Evolutionary conservation across 2,329 filamentous ascomycete genomes (phyloP), one percentile per base, ranked within the genome.

Genomic region (Pseudocercospora macadamiae): DNA sequence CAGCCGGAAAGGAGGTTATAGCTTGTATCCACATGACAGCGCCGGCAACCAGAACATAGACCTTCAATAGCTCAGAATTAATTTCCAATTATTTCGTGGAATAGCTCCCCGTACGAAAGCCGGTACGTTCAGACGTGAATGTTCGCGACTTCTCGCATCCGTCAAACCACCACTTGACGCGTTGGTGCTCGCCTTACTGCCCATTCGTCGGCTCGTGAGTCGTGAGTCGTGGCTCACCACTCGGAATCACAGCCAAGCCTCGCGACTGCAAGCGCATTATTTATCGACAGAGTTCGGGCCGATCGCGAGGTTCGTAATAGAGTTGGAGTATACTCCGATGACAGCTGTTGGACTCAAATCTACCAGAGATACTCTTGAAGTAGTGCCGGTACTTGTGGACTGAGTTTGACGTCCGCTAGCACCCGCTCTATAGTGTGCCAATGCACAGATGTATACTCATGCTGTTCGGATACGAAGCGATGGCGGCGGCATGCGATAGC

Each of bases 1-100:
- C 19, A 54, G 8, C 19, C 36, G 21, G 57, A 63, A 18, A 62
- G 48, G 26, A 60, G 45, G 21, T 54, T 64, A 7, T 54, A 30
- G 37, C 21, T 28, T 21, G 8, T 16, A 18, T 23, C 14, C 18
- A 12, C 14, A 23, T 37, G 44, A 25, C n/a, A 3, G 23, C 44
- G 26, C 44, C 21, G 44, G 19, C 12, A 28, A 16, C 21, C 21
- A 49, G 12, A 32, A 32, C 28, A 32, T 32, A 32, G 28, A 32
- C 28, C 28, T n/a, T n/a, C n/a, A n/a, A n/a, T n/a, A n/a, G n/a
- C n/a, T n/a, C n/a, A n/a, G n/a, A n/a, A n/a, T n/a, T n/a, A n/a
- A n/a, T n/a, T n/a, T n/a, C n/a, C n/a, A n/a, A n/a, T n/a, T n/a
- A n/a, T n/a, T n/a, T n/a, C n/a, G n/a, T n/a, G n/a, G n/a, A n/a